Evolutionary conservation across 768 basidiomycete genomes (phyloP), one percentile per base, ranked within the genome.

Genomic region (Rhodotorula babjevae): DNA sequence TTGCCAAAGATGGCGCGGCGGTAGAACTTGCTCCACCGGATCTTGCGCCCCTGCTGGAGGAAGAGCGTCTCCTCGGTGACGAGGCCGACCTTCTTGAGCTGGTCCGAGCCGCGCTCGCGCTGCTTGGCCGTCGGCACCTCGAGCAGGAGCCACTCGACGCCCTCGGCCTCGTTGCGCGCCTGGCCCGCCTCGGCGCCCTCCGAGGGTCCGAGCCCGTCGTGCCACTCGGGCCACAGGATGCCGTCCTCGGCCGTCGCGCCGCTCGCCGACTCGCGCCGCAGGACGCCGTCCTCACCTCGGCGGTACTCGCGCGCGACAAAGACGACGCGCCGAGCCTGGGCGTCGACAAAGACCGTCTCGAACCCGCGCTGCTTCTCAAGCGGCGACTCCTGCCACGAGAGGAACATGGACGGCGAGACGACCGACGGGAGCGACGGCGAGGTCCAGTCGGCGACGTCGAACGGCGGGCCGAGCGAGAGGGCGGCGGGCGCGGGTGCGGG

Each of bases 241-340:
- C 65, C 56, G 27, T 23, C 29, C n/a, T 52, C 66, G 2, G 23
- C 58, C 12, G n/a, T 47, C 40, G 50, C 66, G 16, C 33, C 31
- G 23, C 21, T 14, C 15, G 27, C 56, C 4, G 18, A 33, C 56
- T 57, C 56, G 14, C 44, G 25, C 3, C 52, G 50, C 16, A 67
- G 58, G 21, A 46, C 36, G 47, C 66, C 66, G 33, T 56, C 42
- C 19, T 6, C 18, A 2, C 49, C 47, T 2, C 66, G 66, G 1
- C 27, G 46, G 66, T 61, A 67, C 47, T 67, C 49, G 27, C 66
- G 58, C 36, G 50, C 50, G 59, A 67, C 59, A n/a, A 61, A 67
- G 25, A 40, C 36, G 36, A 59, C 33, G 4, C 42, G 49, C 18
- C 49, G 29, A 7, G 50, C 19, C 29, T 67, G 49, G 3, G 59